Evolutionary conservation across 1,284 basidiomycete species (phyloP).

Genomic region (Pisolithus thermaeus): DNA sequence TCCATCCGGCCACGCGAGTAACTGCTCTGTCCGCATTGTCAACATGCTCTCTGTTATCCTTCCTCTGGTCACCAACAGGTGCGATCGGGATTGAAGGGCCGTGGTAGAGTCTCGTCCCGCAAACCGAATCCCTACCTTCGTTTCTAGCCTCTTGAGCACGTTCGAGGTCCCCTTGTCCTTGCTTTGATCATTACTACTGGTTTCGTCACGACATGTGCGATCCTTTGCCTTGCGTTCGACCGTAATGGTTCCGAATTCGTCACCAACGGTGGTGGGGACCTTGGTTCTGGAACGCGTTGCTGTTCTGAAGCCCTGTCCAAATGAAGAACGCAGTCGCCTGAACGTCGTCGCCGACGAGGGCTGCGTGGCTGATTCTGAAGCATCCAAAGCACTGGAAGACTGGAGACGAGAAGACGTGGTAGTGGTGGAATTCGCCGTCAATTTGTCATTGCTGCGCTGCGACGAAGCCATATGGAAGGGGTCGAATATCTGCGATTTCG

Average conservation of each 20-base stretch:
- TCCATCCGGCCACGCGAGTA: constrained; percentile 45
- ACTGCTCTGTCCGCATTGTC: constrained; percentile 32
- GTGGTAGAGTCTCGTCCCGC: constrained; percentile 39
- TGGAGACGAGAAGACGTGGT: constrained; percentile 41
- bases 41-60: constrained; percentile 30
- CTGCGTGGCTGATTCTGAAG: constrained; percentile 18
- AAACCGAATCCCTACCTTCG: constrained; percentile 52
- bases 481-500: constrained; percentile 39
- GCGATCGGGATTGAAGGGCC: constrained; percentile 36
- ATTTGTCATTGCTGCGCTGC: constrained; percentile 33
- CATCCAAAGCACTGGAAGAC: constrained; percentile 24
- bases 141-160: constrained; percentile 37
- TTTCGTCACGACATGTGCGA: constrained; percentile 31
- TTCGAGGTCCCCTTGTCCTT: constrained; percentile 31
- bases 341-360: constrained; percentile 49
- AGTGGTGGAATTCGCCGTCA: constrained; percentile 26
- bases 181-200: constrained; percentile 21
- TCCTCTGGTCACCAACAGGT: constrained; percentile 23
- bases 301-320: constrained; percentile 60
- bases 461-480: constrained; percentile 45
- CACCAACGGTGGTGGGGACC: constrained; percentile 30
- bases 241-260: constrained; percentile 36
- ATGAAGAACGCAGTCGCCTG: constrained; percentile 56
- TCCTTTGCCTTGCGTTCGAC: constrained; percentile 40
- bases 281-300: constrained; percentile 48